Conservation (phyloP, 148 eudicot species). For the Chenopodium quinoa region DNA sequence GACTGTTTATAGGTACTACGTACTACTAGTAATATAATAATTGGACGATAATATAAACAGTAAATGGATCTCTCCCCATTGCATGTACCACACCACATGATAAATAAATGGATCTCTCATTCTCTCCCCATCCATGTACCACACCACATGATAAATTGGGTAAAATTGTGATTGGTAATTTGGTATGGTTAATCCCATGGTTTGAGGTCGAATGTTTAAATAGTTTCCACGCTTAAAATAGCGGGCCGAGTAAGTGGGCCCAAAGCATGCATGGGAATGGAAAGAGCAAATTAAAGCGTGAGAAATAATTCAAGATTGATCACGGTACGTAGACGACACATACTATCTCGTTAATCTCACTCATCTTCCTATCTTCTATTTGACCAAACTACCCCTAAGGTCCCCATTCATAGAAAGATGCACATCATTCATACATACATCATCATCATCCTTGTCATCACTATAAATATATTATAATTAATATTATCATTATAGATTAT, state of each 20-base stretch:
- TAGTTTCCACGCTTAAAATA: neutral
- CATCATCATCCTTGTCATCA: neutral
- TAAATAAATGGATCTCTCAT: neutral
- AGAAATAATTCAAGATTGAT: neutral
- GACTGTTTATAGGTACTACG: too few relatives aligned
- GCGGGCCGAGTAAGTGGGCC: conserved; percentile 2
- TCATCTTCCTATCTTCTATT: neutral
- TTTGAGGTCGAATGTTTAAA: neutral
- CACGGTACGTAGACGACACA: neutral
- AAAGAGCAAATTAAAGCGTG: neutral
- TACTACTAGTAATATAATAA: too few relatives aligned
- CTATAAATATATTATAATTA: neutral
- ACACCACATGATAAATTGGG: neutral
- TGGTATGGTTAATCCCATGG: neutral
- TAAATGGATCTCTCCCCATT: neutral
- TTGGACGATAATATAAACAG: neutral
- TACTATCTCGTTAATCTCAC: neutral
- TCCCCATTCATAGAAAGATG: neutral
- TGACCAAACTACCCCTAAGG: neutral
- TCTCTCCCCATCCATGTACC: too few relatives aligned
- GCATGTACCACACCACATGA: too few relatives aligned
- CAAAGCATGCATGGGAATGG: conserved; percentile 21
- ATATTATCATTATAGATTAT: too few relatives aligned
- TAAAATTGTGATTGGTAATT: neutral
- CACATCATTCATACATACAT: neutral